Evolutionary conservation across 805 yeast genomes (phyloP), one percentile per base, ranked within the genome.

Genomic region (Kazachstania viticola): DNA sequence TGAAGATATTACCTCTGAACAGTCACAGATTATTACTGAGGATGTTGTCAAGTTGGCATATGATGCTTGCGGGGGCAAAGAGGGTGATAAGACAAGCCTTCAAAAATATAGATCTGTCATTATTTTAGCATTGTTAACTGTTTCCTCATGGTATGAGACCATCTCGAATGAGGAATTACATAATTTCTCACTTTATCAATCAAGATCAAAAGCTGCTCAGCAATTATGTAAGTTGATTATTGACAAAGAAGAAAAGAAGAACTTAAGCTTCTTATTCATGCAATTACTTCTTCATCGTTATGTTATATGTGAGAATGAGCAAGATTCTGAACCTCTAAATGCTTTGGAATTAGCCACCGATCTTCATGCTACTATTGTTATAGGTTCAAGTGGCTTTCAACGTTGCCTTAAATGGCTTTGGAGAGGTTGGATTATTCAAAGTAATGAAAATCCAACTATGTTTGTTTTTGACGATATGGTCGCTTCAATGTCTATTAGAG

Each of bases 401-500:
- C 61, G 94, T 33, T 82, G 94, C 58, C 68, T 83, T 46, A 74
- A 77, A 42, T 84, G 94, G 94, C 56, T 84, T 30, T 84, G 95
- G 95, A 63, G 87, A 35, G 95, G 95, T 18, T 82, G 94, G 94
- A 80, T 84, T 39, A 67, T 80, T 31, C 94, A 83, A 56, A 70
- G 79, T 15, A 71, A 75, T 9, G 54, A 52, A 11, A 83, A 82
- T 48, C 82, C 91, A 5, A 66, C 70, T 16, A 73, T 75, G 12
- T 84, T 79, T 45, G 75, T 72, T 17, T 48, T 76, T 34, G 82
- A 78, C 52, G 69, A 65, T 38, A 74, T 73, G 1, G 69, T 75
- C 11, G 64, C 73, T 1, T 71, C 75, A 16, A 60, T 73, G 4
- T 60, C 65, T 11, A 60, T 80, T 36, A 41, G 56, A 32, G 54